Evolutionary conservation across 768 basidiomycete species (phyloP).

Genomic region (Psilocybe cubensis): DNA sequence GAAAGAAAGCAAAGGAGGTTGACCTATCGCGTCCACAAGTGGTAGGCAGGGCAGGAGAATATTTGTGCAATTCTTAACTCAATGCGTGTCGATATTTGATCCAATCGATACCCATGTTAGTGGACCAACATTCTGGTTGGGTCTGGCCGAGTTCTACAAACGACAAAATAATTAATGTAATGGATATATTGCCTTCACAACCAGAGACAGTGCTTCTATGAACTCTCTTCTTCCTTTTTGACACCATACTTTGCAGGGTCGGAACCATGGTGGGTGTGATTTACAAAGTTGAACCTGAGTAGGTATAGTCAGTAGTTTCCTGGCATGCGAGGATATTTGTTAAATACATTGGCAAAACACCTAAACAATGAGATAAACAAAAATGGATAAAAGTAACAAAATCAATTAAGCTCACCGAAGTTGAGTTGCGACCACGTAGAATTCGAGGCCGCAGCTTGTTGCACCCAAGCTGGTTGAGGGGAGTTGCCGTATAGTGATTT

Average conservation of each 20-base stretch:
- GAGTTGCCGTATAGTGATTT: constrained; percentile 88
- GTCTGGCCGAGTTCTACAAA: neutral
- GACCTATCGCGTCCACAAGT: too few relatives aligned
- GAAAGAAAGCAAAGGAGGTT: neutral
- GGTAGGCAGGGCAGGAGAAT: too few relatives aligned
- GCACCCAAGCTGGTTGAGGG: constrained; percentile 82
- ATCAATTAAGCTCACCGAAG: constrained; percentile 61
- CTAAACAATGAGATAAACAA: constrained; percentile 29
- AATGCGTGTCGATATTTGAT: neutral
- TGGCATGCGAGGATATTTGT: constrained; percentile 7
- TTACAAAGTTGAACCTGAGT: constrained; percentile 91
- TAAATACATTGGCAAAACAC: constrained; percentile 61
- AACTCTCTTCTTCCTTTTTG: constrained; percentile 34
- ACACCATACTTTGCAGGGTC: constrained; percentile 81
- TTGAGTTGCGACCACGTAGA: constrained; percentile 94
- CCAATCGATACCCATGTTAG: neutral
- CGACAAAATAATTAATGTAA: neutral
- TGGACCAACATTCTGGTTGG: neutral
- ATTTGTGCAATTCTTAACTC: neutral
- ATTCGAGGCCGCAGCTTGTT: constrained; percentile 85
- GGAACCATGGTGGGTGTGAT: constrained; percentile 86
- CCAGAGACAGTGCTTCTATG: constrained; percentile 16
- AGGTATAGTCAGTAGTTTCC: neutral
- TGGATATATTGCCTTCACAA: neutral
- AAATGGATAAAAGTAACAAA: constrained; percentile 47